These are phyloP conservation scores for Backusella parvicylindrica DNA, from an alignment of 192 early-diverging fungal genomes.

Conservation along the genomic window DNA sequence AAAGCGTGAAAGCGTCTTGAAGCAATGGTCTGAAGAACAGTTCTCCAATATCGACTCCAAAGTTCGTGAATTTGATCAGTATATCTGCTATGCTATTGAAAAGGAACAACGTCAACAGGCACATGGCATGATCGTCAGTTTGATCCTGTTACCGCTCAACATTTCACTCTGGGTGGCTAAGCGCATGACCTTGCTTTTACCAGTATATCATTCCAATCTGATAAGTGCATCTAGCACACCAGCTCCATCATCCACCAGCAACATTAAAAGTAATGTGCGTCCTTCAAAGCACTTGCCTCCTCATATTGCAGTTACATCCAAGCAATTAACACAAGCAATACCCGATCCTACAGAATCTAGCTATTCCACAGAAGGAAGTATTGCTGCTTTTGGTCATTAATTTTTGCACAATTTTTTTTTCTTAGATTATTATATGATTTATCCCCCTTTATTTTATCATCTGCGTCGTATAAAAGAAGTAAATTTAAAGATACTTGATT, in stretches of 20 bases:
- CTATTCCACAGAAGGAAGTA: conserved; percentile 3
- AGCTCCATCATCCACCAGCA: background rate
- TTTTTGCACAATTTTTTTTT: background rate
- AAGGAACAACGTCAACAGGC: conserved; percentile 44
- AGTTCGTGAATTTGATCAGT: conserved; percentile 51
- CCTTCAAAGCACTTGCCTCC: background rate
- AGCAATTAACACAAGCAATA: background rate
- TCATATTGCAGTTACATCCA: background rate
- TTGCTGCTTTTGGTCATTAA: conserved; percentile 5
- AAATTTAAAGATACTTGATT: too few relatives aligned
- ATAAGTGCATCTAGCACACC: background rate
- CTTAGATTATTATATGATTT: background rate
- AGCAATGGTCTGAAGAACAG: conserved; percentile 49
- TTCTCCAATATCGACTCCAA: conserved; percentile 50
- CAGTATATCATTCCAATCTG: conserved; percentile 16
- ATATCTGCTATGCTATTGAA: conserved; percentile 48
- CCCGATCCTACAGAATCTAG: background rate
- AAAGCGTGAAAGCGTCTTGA: conserved; percentile 49
- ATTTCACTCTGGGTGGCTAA: conserved; percentile 36
- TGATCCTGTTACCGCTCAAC: conserved; percentile 53
- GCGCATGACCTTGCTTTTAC: conserved; percentile 24
- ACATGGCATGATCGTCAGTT: conserved; percentile 23
- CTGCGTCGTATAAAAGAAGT: too few relatives aligned
- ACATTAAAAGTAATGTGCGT: background rate
- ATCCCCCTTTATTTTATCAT: background rate